Percentiles rank a stretch among this genome's conserved stretches.
These are phyloP conservation scores for Urostyla sp. DNA, from an alignment of 73 alveolate genomes.

Conservation along the genomic window DNA sequence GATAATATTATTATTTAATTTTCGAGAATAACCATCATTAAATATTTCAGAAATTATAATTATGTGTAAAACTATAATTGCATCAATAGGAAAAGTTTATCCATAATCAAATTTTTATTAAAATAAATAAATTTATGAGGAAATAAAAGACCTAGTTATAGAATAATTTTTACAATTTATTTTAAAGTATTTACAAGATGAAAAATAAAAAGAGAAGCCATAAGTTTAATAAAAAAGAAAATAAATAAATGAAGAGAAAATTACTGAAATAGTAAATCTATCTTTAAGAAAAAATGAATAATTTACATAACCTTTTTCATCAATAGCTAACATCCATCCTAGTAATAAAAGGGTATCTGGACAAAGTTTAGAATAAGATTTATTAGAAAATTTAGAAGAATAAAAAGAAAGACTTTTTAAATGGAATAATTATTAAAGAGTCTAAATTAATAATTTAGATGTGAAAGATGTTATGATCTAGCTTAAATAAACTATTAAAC, in stretches of 20 bases:
- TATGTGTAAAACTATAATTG: slow-evolving; percentile 31
- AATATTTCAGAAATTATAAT: slow-evolving; percentile 48
- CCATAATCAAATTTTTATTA: slow-evolving; percentile 11
- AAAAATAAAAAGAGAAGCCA: slow-evolving; percentile 19
- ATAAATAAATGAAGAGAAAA: slow-evolving; percentile 4
- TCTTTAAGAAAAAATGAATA: neutral
- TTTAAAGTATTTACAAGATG: neutral
- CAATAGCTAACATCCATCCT: no score
- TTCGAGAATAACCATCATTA: neutral
- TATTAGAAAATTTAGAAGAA: slow-evolving; percentile 34
- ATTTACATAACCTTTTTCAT: neutral
- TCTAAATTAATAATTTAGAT: neutral
- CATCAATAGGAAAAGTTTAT: slow-evolving; percentile 14
- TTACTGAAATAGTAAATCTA: neutral
- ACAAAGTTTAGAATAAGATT: neutral
- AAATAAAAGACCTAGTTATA: slow-evolving; percentile 25
- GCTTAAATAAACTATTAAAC: neutral
- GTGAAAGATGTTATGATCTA: slow-evolving; percentile 21
- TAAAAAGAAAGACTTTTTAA: slow-evolving; percentile 41
- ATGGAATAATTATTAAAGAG: slow-evolving; percentile 37
- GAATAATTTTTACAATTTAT: neutral
- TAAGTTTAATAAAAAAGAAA: slow-evolving; percentile 7
- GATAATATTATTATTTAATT: slow-evolving; percentile 18
- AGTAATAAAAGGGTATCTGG: neutral
- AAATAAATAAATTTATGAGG: slow-evolving; percentile 3